Percentiles rank a stretch among this genome's conserved stretches.
These are phyloP conservation scores for Aeminium ludgeri DNA, from an alignment of 495 filamentous ascomycete species.

Conservation along the genomic window DNA sequence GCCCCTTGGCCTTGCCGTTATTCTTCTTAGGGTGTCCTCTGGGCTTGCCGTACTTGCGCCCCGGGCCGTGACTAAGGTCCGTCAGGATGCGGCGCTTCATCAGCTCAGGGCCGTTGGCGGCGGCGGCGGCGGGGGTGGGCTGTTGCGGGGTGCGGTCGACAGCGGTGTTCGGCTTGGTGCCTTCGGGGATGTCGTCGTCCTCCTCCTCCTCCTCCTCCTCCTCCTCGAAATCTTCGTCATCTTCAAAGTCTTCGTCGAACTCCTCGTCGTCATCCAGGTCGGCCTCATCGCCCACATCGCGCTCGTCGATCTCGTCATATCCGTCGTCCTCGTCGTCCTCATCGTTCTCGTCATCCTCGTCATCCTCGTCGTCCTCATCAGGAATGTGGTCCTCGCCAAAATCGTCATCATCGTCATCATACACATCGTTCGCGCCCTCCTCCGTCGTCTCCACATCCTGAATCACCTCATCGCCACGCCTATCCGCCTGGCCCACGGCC, in stretches of 20 bases:
- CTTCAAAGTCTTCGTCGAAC: neutral
- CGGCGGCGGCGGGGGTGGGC: neutral
- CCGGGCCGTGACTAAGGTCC: too few species aligned
- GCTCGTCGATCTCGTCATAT: neutral
- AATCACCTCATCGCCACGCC: too few species aligned
- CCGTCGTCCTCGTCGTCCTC: neutral
- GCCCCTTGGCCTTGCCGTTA: too few species aligned
- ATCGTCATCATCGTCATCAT: conserved; percentile 1
- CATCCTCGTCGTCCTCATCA: neutral
- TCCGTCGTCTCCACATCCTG: too few species aligned
- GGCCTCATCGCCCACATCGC: neutral
- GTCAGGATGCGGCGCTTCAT: neutral
- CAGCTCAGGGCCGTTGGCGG: neutral
- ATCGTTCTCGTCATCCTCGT: neutral
- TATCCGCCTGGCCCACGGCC: too few species aligned
- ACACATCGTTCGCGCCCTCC: too few species aligned
- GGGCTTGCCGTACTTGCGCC: too few species aligned
- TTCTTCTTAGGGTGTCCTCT: too few species aligned
- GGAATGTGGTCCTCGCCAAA: neutral
- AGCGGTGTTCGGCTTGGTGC: too few species aligned
- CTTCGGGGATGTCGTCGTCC: too few species aligned
- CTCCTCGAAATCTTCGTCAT: neutral
- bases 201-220: neutral
- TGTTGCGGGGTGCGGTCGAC: neutral
- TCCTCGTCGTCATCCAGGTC: neutral